Conservation (phyloP, 768 basidiomycete genomes). For the Dendrothele bispora region DNA sequence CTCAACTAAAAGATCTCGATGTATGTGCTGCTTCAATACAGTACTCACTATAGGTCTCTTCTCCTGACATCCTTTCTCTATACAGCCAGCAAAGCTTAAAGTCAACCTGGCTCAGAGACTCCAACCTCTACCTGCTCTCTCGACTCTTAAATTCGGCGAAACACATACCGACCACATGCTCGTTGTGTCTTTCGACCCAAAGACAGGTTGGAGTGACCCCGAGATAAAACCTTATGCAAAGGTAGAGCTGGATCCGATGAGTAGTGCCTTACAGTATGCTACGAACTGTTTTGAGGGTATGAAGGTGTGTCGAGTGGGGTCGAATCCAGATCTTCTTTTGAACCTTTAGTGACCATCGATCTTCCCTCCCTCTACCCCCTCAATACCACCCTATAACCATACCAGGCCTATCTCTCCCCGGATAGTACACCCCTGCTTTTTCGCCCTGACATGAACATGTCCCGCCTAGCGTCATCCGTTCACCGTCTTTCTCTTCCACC, state of each 20-base stretch:
- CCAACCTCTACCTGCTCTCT: too few species aligned
- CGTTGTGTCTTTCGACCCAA: slow-evolving; percentile 28
- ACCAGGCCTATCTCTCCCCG: background rate
- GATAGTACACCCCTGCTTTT: slow-evolving; percentile 77
- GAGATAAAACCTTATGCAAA: slow-evolving; percentile 54
- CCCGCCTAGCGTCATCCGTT: slow-evolving; percentile 15
- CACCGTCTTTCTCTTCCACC: slow-evolving; percentile 23
- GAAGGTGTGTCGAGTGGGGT: background rate
- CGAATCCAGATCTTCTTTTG: background rate
- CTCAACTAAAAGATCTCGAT: too few species aligned
- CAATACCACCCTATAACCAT: slow-evolving; percentile 1
- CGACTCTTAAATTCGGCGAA: too few species aligned
- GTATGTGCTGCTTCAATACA: too few species aligned
- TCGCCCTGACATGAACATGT: slow-evolving; percentile 63
- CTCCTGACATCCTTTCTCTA: too few species aligned
- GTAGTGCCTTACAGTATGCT: slow-evolving; percentile 50
- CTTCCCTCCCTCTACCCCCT: slow-evolving; percentile 1
- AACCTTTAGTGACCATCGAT: background rate
- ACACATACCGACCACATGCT: background rate
- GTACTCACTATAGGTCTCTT: too few species aligned
- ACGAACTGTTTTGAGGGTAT: slow-evolving; percentile 16
- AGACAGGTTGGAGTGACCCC: slow-evolving; percentile 47
- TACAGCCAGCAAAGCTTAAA: too few species aligned
- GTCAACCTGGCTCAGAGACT: too few species aligned
- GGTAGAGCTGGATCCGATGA: slow-evolving; percentile 50